A percentile compares a stretch with the other conserved stretches of the same genome.
These are phyloP conservation scores for Alternaria consortialis DNA, from an alignment of 2,329 filamentous ascomycete genomes.

Conservation along the genomic window DNA sequence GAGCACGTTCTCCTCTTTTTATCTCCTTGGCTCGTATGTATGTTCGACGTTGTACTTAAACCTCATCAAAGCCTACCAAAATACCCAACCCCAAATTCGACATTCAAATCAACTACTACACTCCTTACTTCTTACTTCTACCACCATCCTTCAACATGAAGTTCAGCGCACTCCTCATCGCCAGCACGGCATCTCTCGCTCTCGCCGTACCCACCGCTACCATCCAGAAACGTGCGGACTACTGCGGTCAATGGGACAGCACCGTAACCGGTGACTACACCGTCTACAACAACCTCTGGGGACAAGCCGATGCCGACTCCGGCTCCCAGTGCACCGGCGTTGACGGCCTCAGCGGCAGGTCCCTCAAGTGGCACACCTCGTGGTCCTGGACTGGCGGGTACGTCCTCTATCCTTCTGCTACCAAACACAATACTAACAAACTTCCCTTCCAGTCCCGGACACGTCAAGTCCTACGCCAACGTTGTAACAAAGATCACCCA, in stretches of 20 bases:
- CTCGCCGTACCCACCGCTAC: constrained; percentile 40
- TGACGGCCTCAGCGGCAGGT: constrained; percentile 48
- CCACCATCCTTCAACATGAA: constrained; percentile 34
- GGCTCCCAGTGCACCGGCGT: constrained; percentile 59
- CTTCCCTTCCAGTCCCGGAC: constrained; percentile 25
- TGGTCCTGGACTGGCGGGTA: constrained; percentile 57
- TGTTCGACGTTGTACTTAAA: constrained; percentile 25
- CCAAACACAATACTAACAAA: constrained; percentile 8
- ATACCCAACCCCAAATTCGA: background rate
- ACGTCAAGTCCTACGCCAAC: constrained; percentile 58
- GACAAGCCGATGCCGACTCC: constrained; percentile 49
- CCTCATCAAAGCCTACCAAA: constrained; percentile 10
- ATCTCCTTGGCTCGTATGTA: constrained; percentile 6
- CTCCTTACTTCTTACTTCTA: background rate
- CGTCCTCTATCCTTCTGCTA: constrained; percentile 1
- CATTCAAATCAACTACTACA: background rate
- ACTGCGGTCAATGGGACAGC: constrained; percentile 46
- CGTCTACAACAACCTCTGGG: constrained; percentile 58
- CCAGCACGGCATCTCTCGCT: constrained; percentile 40
- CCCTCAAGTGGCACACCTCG: constrained; percentile 56
- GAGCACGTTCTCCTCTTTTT: constrained; percentile 17
- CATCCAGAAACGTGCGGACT: constrained; percentile 45
- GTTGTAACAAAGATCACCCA: constrained; percentile 49
- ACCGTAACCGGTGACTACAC: constrained; percentile 41
- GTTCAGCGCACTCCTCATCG: constrained; percentile 34